Percentiles rank a stretch among this genome's conserved stretches.
Evolutionary conservation across 305 asterid genomes (phyloP).

Genomic region (Solanum hybrid): DNA sequence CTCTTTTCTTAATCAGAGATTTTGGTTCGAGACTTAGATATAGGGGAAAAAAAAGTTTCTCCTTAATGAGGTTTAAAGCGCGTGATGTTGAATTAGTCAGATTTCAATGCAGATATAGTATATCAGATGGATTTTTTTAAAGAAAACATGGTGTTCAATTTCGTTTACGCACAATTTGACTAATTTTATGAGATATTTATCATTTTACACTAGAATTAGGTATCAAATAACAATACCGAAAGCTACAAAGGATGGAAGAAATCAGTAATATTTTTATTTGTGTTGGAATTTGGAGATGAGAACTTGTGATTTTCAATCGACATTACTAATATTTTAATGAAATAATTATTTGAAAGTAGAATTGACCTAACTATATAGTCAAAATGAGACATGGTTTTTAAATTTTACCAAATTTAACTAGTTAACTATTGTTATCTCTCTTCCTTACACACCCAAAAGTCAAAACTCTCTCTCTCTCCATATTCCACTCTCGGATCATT

Average conservation of each 20-base stretch:
- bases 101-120: background rate
- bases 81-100: background rate
- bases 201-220: background rate
- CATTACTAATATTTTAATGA: background rate
- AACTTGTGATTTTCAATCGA: background rate
- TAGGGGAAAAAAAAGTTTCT: background rate
- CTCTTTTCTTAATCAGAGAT: background rate
- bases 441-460: background rate
- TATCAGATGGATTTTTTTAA: background rate
- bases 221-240: background rate
- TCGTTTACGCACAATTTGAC: background rate
- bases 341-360: background rate
- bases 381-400: background rate
- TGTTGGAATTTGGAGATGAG: background rate
- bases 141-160: background rate
- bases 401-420: background rate
- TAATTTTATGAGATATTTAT: background rate
- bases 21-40: background rate
- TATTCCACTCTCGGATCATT: background rate
- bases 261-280: background rate
- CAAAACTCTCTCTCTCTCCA: background rate
- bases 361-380: background rate
- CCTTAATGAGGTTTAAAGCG: background rate
- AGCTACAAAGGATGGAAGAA: background rate
- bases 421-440: background rate